Evolutionary conservation across 352 stramenopile species (phyloP).

Genomic region (Globisporangium middletonii): DNA sequence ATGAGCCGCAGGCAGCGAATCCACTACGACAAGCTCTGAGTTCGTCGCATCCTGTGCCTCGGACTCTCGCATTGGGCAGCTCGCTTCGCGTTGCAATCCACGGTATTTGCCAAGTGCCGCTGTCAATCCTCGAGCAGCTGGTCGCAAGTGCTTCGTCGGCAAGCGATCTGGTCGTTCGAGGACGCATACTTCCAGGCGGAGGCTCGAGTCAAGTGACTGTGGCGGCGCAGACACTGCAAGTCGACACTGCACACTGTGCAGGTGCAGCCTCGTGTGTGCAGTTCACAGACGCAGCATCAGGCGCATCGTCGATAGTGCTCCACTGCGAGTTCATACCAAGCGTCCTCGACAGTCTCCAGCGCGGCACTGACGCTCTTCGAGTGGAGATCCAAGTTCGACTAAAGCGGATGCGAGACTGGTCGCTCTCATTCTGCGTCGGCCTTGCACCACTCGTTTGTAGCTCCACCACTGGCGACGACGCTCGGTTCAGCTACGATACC

Average conservation of each 20-base stretch:
- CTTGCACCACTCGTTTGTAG: background rate
- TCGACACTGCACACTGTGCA: background rate
- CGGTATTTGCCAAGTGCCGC: slow-evolving; percentile 4
- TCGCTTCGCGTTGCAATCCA: background rate
- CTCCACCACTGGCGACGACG: background rate
- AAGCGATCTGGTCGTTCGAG: slow-evolving; percentile 1
- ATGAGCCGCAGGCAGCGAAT: too few relatives aligned
- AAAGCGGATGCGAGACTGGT: slow-evolving; percentile 8
- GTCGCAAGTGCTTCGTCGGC: background rate
- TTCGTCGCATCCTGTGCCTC: background rate
- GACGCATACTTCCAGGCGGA: background rate
- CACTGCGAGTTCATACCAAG: slow-evolving; percentile 5
- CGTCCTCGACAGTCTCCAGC: slow-evolving; percentile 6
- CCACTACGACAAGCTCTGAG: too few relatives aligned
- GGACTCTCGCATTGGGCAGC: slow-evolving; percentile 2
- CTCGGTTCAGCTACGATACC: too few relatives aligned
- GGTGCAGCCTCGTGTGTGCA: background rate
- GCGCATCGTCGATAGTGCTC: background rate
- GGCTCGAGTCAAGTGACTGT: background rate
- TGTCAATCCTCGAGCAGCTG: background rate
- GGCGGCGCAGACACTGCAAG: background rate
- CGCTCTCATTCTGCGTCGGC: slow-evolving; percentile 6
- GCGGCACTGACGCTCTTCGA: slow-evolving; percentile 2
- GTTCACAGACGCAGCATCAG: background rate
- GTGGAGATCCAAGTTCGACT: slow-evolving; percentile 8